Evolutionary conservation across 805 yeast species (phyloP).

Genomic region (Metschnikowia lunata): DNA sequence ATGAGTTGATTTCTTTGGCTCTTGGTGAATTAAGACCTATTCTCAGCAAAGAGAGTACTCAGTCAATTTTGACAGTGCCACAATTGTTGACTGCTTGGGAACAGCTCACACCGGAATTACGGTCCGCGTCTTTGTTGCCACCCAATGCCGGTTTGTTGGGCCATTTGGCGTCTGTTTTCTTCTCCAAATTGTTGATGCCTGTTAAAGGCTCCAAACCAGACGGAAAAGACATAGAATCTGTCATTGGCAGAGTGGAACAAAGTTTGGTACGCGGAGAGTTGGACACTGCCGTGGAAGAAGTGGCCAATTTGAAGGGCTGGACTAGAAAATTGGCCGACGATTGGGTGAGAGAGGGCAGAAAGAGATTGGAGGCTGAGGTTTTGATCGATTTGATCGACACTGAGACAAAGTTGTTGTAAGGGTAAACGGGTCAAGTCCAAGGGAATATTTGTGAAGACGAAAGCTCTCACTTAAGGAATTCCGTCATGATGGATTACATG

Average conservation of each 20-base stretch:
- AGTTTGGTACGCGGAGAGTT: slow-evolving; percentile 71
- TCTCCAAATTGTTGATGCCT: slow-evolving; percentile 69
- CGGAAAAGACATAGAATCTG: slow-evolving; percentile 84
- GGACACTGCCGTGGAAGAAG: slow-evolving; percentile 89
- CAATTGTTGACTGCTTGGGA: slow-evolving; percentile 81
- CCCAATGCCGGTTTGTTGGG: slow-evolving; percentile 95
- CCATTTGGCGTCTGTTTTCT: slow-evolving; percentile 73
- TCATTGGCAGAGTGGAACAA: slow-evolving; percentile 79
- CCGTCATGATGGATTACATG: no score
- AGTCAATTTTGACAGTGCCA: slow-evolving; percentile 65
- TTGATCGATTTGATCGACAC: slow-evolving; percentile 64
- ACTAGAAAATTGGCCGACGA: slow-evolving; percentile 83
- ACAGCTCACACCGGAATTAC: slow-evolving; percentile 75
- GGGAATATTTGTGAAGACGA: no score
- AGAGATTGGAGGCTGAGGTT: slow-evolving; percentile 83
- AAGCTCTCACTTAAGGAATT: no score
- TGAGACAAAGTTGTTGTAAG: slow-evolving; percentile 47
- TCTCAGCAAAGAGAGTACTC: slow-evolving; percentile 35
- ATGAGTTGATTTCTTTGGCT: slow-evolving; percentile 33
- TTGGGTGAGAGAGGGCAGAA: slow-evolving; percentile 88
- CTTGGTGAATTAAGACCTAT: slow-evolving; percentile 32
- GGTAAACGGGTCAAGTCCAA: no score
- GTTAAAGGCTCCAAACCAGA: slow-evolving; percentile 70
- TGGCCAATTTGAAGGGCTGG: slow-evolving; percentile 87
- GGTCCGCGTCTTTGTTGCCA: slow-evolving; percentile 84